Conservation (phyloP, 805 yeast genomes). For the Phaffomyces thermotolerans region DNA sequence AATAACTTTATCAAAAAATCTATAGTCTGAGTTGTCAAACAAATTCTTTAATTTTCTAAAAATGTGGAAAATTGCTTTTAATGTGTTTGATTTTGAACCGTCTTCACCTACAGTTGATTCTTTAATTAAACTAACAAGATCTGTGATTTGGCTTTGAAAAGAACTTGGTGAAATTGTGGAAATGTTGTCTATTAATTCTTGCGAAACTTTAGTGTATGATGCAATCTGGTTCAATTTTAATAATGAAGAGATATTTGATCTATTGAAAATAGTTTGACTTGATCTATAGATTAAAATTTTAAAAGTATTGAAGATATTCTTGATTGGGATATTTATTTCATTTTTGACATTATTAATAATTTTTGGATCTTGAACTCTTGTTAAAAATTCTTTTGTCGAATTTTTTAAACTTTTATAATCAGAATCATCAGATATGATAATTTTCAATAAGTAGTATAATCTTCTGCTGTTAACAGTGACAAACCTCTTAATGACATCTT, state of each 20-base stretch:
- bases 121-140: slow-evolving; percentile 37
- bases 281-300: slow-evolving; percentile 55
- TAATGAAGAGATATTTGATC: slow-evolving; percentile 51
- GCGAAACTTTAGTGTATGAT: slow-evolving; percentile 30
- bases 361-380: slow-evolving; percentile 47
- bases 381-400: slow-evolving; percentile 56
- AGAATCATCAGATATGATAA: slow-evolving; percentile 48
- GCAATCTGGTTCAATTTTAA: slow-evolving; percentile 33
- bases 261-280: slow-evolving; percentile 55
- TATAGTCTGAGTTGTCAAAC: slow-evolving; percentile 34
- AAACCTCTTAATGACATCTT: slow-evolving; percentile 45
- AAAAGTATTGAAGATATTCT: slow-evolving; percentile 45
- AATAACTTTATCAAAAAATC: slow-evolving; percentile 38
- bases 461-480: slow-evolving; percentile 52
- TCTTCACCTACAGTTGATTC: slow-evolving; percentile 19
- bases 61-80: slow-evolving; percentile 57
- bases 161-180: slow-evolving; percentile 57
- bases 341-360: slow-evolving; percentile 31
- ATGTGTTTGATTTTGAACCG: slow-evolving; percentile 24
- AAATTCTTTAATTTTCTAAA: slow-evolving; percentile 42
- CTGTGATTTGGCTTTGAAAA: slow-evolving; percentile 50
- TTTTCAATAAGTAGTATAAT: slow-evolving; percentile 45
- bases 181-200: slow-evolving; percentile 50
- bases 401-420: slow-evolving; percentile 54
- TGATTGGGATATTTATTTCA: slow-evolving; percentile 31